Evolutionary conservation across 345 rosid genomes (phyloP), one percentile per base, ranked within the genome.

Genomic region (Brassica nigra): DNA sequence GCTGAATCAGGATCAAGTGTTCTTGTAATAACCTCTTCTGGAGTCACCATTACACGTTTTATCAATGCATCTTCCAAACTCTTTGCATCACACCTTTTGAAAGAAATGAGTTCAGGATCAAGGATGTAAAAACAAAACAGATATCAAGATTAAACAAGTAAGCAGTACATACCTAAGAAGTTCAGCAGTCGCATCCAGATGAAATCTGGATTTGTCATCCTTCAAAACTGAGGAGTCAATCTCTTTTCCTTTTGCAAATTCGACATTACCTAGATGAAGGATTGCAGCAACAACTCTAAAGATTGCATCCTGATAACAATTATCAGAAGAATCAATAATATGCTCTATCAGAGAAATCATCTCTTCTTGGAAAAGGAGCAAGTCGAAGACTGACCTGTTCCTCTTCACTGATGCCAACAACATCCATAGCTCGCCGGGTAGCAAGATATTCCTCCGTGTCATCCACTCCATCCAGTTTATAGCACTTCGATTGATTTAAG

Each of bases 1-100:
- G 99, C 99, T 84, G 92, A 88, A 71, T 76, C 84, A 75, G 97
- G 95, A 85, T 95, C 99, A 62, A 95, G 97, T 76, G 97, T 88
- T 89, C 96, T 91, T 74, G 97, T 95, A 76, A 95, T 95, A 83
- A 95, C 80, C 90, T 95, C 99, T 84, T 95, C 99, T 68, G 99
- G 99, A 68, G 99, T 95, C 85, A 95, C 98, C 98, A 95, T 95
- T 30, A 93, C 99, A 87, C 99, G 99, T 87, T 93, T 87, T 79
- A 95, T 91, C 84, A 95, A 68, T 52, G 99, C 98, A 87, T 89
- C 91, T 88, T 95, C 99, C 87, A 95, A 83, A 85, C 88, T 90
- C 87, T 86, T 88, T 77, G 90, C 90, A 87, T 95, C 85, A 67
- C 99, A 95, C 83, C 99, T 95, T 70, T 75, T 31, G 59, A 55